These are phyloP conservation scores for Przewalskia tangutica DNA, from an alignment of 257 asterid species.

Conservation along the genomic window DNA sequence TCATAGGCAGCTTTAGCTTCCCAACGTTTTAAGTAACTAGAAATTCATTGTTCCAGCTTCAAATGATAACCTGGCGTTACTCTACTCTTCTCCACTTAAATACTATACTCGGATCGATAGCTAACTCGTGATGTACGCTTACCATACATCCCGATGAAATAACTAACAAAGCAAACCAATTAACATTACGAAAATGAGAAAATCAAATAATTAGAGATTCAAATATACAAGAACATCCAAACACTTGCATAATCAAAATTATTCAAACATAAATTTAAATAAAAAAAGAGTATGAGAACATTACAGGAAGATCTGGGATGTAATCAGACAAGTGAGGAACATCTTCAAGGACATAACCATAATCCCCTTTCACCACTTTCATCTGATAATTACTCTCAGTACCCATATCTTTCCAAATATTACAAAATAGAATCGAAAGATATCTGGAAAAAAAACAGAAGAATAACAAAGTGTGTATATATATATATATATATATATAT, in stretches of 20 bases:
- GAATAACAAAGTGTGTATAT: neutral
- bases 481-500: no score
- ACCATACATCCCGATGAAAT: neutral
- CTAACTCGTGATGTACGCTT: neutral
- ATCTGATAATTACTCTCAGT: conserved; percentile 33
- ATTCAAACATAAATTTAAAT: neutral
- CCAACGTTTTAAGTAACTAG: neutral
- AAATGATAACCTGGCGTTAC: neutral
- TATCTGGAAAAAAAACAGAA: neutral
- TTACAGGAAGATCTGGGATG: conserved; percentile 49
- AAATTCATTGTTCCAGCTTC: neutral
- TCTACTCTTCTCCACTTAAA: neutral
- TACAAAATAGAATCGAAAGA: neutral
- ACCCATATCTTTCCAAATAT: conserved; percentile 22
- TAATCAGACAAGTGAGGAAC: conserved; percentile 66
- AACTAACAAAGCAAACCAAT: neutral
- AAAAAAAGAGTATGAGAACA: neutral
- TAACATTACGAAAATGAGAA: neutral
- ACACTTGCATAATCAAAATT: neutral
- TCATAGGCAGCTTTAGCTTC: no score
- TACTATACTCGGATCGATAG: neutral
- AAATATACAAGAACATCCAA: neutral
- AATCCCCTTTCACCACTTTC: conserved; percentile 49
- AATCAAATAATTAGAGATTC: neutral
- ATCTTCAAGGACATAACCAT: conserved; percentile 57